Base-by-base conservation (phyloP, 805 yeast species). In the Debaryomyces hansenii region DNA sequence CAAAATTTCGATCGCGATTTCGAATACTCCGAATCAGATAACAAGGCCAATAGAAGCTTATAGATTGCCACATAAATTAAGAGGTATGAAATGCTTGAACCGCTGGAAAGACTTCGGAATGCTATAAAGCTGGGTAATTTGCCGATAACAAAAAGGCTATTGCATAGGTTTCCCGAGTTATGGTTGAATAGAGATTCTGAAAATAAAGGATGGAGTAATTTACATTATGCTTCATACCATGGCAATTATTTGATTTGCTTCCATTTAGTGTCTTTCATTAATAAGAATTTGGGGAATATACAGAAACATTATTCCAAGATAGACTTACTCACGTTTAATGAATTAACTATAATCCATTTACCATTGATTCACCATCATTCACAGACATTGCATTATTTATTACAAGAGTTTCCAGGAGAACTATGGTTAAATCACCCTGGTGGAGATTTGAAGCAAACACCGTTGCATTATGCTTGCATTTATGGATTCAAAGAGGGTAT, bases 221-320 rank as follows among this genome's bases (percentile, higher is more conserved):
- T 72, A 37, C 76, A 72, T 57, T 71, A 69, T 53, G 72, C 75
- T 7, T 58, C 70, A 9, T 70, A 58, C 51, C 55, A 67, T 46
- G 78, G 78, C 24, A 63, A 70, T 52, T 72, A 72, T 49, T 56
- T 72, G 41, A 62, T 72, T 5, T 72, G 78, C 49, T 70, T 64
- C 57, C 75, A 71, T 55, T 53, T 72, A 12, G 57, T 72, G 4
- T 64, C 72, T 21, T 61, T 59, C 38, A 57, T 66, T 47, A 62
- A 56, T 48, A 57, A 60, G 15, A 56, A 55, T 28, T 37, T 55
- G 18, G 55, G 55, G 10, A 50, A 41, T 12, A 31, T 57, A 7
- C 16, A 50, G 3, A 40, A 44, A 21, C 49, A 52, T 5, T 49
- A 48, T 34, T 33, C 57, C 40, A 49, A 42, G 14, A 29, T 66